Evolutionary conservation across 2,329 filamentous ascomycete genomes (phyloP), one percentile per base, ranked within the genome.

Genomic region (Penicillium oxalicum): DNA sequence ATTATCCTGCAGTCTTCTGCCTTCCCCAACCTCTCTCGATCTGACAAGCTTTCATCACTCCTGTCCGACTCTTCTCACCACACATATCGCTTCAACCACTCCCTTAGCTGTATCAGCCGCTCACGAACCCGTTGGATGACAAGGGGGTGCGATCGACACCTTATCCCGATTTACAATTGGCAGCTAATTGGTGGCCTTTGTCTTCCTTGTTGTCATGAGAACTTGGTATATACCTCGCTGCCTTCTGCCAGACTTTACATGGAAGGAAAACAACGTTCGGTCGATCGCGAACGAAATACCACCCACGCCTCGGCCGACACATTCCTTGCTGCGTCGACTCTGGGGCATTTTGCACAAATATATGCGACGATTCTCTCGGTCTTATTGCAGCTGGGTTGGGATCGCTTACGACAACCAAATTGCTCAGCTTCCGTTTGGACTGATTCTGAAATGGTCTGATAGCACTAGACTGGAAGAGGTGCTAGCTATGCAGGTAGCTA

Each of bases 361-460:
- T n/a, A 51, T 70, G 1, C 51, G 33, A 49, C 36, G 41, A 29
- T 65, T 18, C 18, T 69, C 64, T 39, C n/a, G 36, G 42, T 49
- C 49, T 9, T 70, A 67, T 48, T 67, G 62, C 40, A 9, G 39
- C 35, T 69, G 60, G 62, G 36, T 62, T 29, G 55, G 59, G 27
- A 55, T 61, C 26, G 38, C 53, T 6, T 68, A 55, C 42, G 56
- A 66, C 27, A 63, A 62, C 44, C 60, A 67, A 43, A 67, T 70
- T 44, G 58, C 61, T 13, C 56, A 65, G 32, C 62, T 70, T 47
- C 67, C 63, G 41, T 71, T 70, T 48, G 66, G 66, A 4, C 55
- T 70, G 8, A 55, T 70, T 11, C 45, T 70, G 45, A 71, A 71
- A 61, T 69, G 61, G 63, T 66, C 66, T 8, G 63, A 70, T 56